Evolutionary conservation across 768 basidiomycete species (phyloP), one percentile per base, ranked within the genome.

Genomic region (Trametes coccinea): DNA sequence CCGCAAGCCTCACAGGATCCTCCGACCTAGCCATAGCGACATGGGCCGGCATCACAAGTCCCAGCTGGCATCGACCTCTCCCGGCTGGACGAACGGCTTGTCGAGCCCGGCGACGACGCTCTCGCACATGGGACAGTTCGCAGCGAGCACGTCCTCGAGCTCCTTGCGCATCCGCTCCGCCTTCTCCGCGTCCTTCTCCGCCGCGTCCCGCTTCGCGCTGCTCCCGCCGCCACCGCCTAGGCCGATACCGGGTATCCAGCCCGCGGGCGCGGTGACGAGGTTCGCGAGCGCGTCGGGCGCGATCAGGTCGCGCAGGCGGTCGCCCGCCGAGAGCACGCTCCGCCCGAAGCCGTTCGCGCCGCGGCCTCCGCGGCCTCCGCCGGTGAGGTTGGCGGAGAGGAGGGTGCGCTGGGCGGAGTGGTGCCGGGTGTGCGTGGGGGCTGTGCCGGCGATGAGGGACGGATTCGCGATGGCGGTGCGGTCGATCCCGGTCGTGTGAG

Each of bases 61-160:
- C 92, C 92, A 94, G 56, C 87, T 90, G 56, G 80, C 78, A 74
- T 93, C 90, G 44, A 82, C 78, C 74, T 95, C 93, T 33, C 87
- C 93, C 37, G 87, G 83, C 65, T 82, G 80, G 51, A 91, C 84
- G 68, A 98, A 98, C 11, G 93, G 87, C 72, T 86, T 89, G 72
- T 98, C 95, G 67, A 98, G 74, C 5, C 90, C 89, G 4, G 80
- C 86, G 47, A 97, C 82, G 16, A 95, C 90, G 63, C 88, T 88
- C 71, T 98, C 97, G 73, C 97, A 99, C 59, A 98, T 75, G 33
- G 95, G 95, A 77, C 97, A 98, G 61, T 82, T 92, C 66, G 89
- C 88, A 16, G 95, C 89, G 43, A 99, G 78, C 62, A 98, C 72
- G 55, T 93, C 91, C 67, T 99, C 97, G 70, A 99, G 73, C 77